A percentile compares a stretch with the other conserved stretches of the same genome.
These are phyloP conservation scores for Aspergillus melleus DNA, from an alignment of 2,329 filamentous ascomycete species.

Conservation along the genomic window DNA sequence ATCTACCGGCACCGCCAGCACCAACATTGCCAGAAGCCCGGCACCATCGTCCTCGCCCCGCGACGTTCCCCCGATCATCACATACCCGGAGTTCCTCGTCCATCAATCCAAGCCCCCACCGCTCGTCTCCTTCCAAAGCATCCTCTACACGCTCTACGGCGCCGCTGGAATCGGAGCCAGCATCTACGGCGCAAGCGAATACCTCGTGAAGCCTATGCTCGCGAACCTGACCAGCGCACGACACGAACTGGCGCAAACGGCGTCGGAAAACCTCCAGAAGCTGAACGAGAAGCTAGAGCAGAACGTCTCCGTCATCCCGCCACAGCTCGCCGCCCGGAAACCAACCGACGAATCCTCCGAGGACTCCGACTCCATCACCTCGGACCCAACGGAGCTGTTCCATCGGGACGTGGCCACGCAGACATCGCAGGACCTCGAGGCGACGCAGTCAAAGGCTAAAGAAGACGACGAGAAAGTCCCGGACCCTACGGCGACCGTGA, in stretches of 20 bases:
- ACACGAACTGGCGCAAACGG: constrained; percentile 57
- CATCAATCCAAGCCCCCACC: constrained; percentile 60
- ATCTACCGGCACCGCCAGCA: constrained; percentile 8
- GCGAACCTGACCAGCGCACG: constrained; percentile 55
- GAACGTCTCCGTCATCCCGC: constrained; percentile 54
- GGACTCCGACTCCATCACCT: constrained; percentile 51
- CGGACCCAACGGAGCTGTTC: constrained; percentile 64
- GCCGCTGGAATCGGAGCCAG: constrained; percentile 56
- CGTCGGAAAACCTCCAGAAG: constrained; percentile 52
- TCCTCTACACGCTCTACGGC: constrained; percentile 58
- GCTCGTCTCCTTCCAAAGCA: constrained; percentile 57
- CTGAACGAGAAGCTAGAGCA: constrained; percentile 58
- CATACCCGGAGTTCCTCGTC: constrained; percentile 65
- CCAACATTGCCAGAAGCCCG: constrained; percentile 13
- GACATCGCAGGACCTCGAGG: constrained; percentile 48
- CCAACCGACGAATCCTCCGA: constrained; percentile 3
- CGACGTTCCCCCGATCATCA: constrained; percentile 62
- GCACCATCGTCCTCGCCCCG: constrained; percentile 26
- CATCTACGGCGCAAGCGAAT: constrained; percentile 61
- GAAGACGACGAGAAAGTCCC: constrained; percentile 14
- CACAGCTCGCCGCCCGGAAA: constrained; percentile 29
- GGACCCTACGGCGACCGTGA: constrained; percentile 26
- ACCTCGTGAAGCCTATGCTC: constrained; percentile 60
- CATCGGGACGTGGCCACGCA: constrained; percentile 65
- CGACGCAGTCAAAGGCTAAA: constrained; percentile 7